Evolutionary conservation across 495 filamentous ascomycete genomes (phyloP).

Genomic region (Diplogelasinospora grovesii): DNA sequence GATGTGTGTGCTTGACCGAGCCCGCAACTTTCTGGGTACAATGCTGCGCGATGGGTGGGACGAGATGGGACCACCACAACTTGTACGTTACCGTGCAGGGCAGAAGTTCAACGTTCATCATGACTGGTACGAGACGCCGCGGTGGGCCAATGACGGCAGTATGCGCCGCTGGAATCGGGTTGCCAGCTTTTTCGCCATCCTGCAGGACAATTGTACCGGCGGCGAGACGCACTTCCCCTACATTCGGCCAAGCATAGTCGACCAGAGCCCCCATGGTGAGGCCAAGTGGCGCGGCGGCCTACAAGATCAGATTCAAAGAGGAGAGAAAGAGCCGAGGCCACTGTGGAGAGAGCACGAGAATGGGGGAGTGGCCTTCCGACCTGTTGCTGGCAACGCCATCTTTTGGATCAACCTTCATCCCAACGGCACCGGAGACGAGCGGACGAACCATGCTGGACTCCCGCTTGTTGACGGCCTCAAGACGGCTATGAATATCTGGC

Average conservation of each 20-base stretch:
- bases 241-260: conserved; percentile 24
- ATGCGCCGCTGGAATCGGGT: conserved; percentile 35
- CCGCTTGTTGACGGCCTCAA: conserved; percentile 42
- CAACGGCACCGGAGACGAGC: conserved; percentile 40
- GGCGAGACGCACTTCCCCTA: conserved; percentile 44
- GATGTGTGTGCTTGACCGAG: conserved; percentile 33
- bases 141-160: conserved; percentile 19
- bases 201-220: conserved; percentile 35
- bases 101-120: conserved; percentile 42
- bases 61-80: conserved; percentile 43
- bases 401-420: conserved; percentile 48
- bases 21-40: conserved; percentile 37
- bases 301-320: not conserved
- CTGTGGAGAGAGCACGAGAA: conserved; percentile 41
- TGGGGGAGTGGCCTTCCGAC: conserved; percentile 45
- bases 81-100: conserved; percentile 41
- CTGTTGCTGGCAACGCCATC: conserved; percentile 45
- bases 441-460: conserved; percentile 45
- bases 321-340: conserved; percentile 8
- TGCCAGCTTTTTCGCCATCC: conserved; percentile 43
- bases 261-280: conserved; percentile 14
- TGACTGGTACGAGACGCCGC: conserved; percentile 39
- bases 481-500: conserved; percentile 55
- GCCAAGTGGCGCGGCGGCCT: conserved; percentile 15
- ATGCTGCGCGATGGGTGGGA: conserved; percentile 37